Evolutionary conservation across 1,139 yeast genomes (phyloP).

Genomic region (Nakaseomyces bracarensis): DNA sequence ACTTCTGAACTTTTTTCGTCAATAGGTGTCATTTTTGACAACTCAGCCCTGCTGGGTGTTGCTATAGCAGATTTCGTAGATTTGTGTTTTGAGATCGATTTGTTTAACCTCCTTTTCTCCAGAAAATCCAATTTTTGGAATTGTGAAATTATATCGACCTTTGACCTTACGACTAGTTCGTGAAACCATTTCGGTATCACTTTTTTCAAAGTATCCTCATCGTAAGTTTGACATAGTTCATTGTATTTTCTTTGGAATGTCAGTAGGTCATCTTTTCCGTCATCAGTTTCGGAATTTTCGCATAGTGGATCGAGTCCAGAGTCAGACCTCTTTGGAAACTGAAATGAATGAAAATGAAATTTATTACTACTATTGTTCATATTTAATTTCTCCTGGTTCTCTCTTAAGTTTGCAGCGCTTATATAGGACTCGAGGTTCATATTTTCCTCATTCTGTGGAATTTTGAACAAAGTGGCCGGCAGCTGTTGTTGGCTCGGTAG

Average conservation of each 20-base stretch:
- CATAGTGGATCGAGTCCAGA: background rate
- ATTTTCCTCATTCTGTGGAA: slow-evolving; percentile 41
- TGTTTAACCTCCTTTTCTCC: slow-evolving; percentile 36
- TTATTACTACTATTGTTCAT: slow-evolving; percentile 5
- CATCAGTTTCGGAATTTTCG: slow-evolving; percentile 4
- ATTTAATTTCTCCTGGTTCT: slow-evolving; percentile 20
- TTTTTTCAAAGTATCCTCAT: slow-evolving; percentile 14
- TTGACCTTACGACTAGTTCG: slow-evolving; percentile 26
- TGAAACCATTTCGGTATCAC: slow-evolving; percentile 37
- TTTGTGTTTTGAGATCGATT: slow-evolving; percentile 9
- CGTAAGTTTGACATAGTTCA: slow-evolving; percentile 13
- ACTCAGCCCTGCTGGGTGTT: slow-evolving; percentile 6
- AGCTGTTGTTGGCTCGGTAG: slow-evolving; percentile 25
- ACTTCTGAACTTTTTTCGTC: slow-evolving; percentile 5
- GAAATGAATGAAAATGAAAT: slow-evolving; percentile 14
- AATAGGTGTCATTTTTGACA: slow-evolving; percentile 4
- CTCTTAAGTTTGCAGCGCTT: slow-evolving; percentile 28
- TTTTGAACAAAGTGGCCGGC: slow-evolving; percentile 32
- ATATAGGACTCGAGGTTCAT: slow-evolving; percentile 30
- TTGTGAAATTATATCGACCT: slow-evolving; percentile 30
- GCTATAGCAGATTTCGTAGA: slow-evolving; percentile 5
- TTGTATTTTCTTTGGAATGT: slow-evolving; percentile 24
- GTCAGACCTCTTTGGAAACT: slow-evolving; percentile 18
- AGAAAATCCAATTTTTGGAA: slow-evolving; percentile 36
- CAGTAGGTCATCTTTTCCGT: slow-evolving; percentile 17